These are phyloP conservation scores for Candolleomyces aberdarensis DNA, from an alignment of 768 basidiomycete genomes.

Conservation along the genomic window DNA sequence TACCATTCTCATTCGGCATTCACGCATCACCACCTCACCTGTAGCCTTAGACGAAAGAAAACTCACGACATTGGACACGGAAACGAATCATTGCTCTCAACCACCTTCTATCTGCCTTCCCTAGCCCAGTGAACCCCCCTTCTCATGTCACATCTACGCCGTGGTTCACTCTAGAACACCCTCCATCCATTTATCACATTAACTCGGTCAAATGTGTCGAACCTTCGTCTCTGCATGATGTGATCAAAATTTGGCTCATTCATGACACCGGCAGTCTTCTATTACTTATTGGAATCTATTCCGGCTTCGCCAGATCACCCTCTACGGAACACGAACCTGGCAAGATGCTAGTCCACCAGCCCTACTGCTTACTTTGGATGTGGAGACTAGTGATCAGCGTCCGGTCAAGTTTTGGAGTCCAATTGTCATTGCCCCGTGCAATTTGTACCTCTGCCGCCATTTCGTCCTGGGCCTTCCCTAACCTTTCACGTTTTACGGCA, in stretches of 20 bases:
- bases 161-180: too few species aligned
- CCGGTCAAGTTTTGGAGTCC: too few species aligned
- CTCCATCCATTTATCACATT: neutral
- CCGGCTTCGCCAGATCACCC: too few species aligned
- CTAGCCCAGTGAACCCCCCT: neutral
- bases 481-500: neutral
- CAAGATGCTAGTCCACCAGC: too few species aligned
- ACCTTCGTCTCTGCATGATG: neutral
- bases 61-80: neutral
- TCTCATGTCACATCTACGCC: neutral
- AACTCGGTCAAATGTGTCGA: neutral
- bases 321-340: too few species aligned
- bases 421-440: too few species aligned
- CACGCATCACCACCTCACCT: neutral
- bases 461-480: neutral
- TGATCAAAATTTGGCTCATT: neutral
- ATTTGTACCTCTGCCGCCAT: neutral
- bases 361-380: too few species aligned
- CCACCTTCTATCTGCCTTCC: neutral
- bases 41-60: slow-evolving; percentile 1
- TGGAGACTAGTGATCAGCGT: too few species aligned
- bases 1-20: neutral
- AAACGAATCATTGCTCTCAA: neutral
- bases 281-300: too few species aligned
- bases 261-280: neutral